These are phyloP conservation scores for Nigrospora oryzae DNA, from an alignment of 2,329 filamentous ascomycete species.

Conservation along the genomic window DNA sequence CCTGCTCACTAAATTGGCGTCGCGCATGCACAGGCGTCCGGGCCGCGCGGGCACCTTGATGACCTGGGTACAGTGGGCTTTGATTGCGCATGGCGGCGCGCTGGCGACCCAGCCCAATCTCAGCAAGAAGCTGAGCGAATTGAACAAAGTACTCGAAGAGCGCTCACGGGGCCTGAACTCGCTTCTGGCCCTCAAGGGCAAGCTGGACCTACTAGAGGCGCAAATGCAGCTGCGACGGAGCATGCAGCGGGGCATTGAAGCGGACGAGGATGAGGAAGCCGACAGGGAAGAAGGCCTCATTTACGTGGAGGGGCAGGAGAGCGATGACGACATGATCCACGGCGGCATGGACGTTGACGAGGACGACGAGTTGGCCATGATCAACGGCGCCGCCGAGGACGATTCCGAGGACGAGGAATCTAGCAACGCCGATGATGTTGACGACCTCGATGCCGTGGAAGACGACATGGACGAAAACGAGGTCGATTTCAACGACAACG, in stretches of 20 bases:
- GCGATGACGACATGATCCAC: conserved; percentile 36
- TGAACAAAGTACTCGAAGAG: conserved; percentile 83
- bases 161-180: conserved; percentile 74
- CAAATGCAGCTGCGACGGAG: conserved; percentile 75
- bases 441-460: conserved; percentile 28
- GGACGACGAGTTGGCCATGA: conserved; percentile 43
- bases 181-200: conserved; percentile 83
- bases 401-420: conserved; percentile 50
- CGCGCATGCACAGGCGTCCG: conserved; percentile 77
- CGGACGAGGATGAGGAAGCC: conserved; percentile 44
- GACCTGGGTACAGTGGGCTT: conserved; percentile 92
- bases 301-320: conserved; percentile 77
- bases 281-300: conserved; percentile 68
- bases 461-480: conserved; percentile 44
- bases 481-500: conserved; percentile 49
- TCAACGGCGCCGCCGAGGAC: conserved; percentile 44
- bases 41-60: conserved; percentile 85
- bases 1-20: conserved; percentile 76
- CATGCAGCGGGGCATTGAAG: conserved; percentile 49
- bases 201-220: conserved; percentile 86
- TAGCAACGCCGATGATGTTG: conserved; percentile 29
- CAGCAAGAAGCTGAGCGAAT: conserved; percentile 64
- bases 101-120: conserved; percentile 81
- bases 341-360: conserved; percentile 45
- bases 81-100: conserved; percentile 86